Percentiles rank a stretch among this genome's conserved stretches.
Evolutionary conservation across 2,329 filamentous ascomycete species (phyloP).

Genomic region (Cryoendolithus antarcticus): DNA sequence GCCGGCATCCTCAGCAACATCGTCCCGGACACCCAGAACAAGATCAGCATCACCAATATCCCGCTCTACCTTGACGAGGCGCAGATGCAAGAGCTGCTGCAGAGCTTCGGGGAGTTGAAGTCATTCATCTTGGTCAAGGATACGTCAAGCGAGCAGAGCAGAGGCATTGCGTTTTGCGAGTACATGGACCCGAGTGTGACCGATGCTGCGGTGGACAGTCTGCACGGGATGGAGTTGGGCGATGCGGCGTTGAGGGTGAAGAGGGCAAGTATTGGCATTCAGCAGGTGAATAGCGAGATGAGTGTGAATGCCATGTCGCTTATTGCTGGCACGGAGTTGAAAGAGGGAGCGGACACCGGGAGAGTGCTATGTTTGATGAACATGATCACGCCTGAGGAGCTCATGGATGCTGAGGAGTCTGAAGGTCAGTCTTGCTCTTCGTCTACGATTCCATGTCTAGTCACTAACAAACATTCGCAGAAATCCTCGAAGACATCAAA

Average conservation of each 20-base stretch:
- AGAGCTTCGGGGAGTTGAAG: constrained; percentile 85
- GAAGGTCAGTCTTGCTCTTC: constrained; percentile 1
- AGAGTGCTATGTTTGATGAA: constrained; percentile 90
- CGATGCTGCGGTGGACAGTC: constrained; percentile 73
- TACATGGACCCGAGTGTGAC: constrained; percentile 68
- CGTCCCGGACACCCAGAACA: constrained; percentile 87
- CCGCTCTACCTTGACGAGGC: constrained; percentile 80
- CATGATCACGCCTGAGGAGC: constrained; percentile 94
- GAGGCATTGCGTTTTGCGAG: constrained; percentile 96
- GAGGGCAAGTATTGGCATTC: constrained; percentile 83
- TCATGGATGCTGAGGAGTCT: constrained; percentile 78
- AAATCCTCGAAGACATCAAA: constrained; percentile 89
- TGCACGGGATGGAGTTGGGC: constrained; percentile 88
- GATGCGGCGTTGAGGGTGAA: constrained; percentile 74
- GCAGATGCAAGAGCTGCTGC: constrained; percentile 79
- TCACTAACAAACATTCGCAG: constrained; percentile 33
- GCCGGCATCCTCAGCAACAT: constrained; percentile 65
- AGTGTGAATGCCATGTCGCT: constrained; percentile 96
- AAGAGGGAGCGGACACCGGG: constrained; percentile 63
- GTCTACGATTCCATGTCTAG: not conserved
- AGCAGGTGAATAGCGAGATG: constrained; percentile 88
- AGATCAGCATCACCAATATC: constrained; percentile 85
- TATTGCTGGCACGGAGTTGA: constrained; percentile 72
- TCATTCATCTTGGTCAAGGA: constrained; percentile 87
- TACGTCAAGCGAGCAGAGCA: constrained; percentile 57